Percentiles rank a stretch among this genome's conserved stretches.
These are phyloP conservation scores for Isochrysis galbana DNA, from an alignment of 78 protist genomes.

Conservation along the genomic window DNA sequence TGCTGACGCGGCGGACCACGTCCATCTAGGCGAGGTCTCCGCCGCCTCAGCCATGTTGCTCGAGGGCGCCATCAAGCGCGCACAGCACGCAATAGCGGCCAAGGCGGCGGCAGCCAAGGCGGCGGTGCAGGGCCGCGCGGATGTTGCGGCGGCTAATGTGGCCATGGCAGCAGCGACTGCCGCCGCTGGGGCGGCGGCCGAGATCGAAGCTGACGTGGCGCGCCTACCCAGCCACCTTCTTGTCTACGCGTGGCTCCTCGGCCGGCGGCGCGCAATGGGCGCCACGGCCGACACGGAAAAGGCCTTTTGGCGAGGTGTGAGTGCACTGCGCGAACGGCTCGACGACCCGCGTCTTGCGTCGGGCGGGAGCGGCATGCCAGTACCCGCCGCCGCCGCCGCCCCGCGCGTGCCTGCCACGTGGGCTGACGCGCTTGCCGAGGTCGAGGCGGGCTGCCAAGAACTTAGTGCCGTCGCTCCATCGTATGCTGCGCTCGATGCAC, in stretches of 20 bases:
- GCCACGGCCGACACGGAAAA: not conserved
- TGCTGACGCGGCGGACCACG: too few species aligned
- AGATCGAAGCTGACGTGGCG: too few species aligned
- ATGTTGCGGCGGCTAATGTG: not conserved
- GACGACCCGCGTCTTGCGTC: not conserved
- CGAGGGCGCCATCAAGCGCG: not conserved
- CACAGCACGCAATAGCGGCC: not conserved
- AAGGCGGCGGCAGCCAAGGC: not conserved
- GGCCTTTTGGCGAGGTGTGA: not conserved
- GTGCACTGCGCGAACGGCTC: not conserved
- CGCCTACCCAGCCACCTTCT: too few species aligned
- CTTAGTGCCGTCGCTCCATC: not conserved
- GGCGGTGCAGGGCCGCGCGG: not conserved
- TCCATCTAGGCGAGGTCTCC: too few species aligned
- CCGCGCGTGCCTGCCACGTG: not conserved
- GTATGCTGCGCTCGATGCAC: not conserved
- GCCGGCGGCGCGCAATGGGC: too few species aligned
- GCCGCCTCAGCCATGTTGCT: too few species aligned
- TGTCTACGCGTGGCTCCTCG: too few species aligned
- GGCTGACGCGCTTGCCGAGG: not conserved
- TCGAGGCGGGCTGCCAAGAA: not conserved
- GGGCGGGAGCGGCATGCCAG: not conserved
- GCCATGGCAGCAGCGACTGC: too few species aligned
- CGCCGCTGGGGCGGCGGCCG: too few species aligned
- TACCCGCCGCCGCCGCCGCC: not conserved